phyloP scores from a whole-genome alignment of 108 stramenopile genomes.

The Nitzschia sp. region DNA sequence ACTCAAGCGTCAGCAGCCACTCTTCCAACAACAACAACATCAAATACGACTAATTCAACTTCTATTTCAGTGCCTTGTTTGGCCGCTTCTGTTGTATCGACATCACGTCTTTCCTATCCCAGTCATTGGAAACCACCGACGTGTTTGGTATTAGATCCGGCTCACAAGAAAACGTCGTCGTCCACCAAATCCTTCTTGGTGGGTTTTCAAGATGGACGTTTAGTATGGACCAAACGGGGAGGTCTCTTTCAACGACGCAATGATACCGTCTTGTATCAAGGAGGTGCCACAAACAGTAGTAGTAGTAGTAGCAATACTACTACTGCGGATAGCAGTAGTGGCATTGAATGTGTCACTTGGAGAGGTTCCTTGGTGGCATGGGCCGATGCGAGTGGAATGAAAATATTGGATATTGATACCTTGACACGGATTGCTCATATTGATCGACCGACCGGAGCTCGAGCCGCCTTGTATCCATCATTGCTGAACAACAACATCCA shows the following conservation, averaged over 20 bases:
- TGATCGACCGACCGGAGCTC: conserved; percentile 82
- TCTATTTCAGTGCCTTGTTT: conserved; percentile 10
- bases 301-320: not conserved
- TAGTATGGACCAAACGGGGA: conserved; percentile 57
- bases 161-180: conserved; percentile 48
- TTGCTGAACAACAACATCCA: conserved; percentile 12
- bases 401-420: conserved; percentile 66
- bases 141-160: conserved; percentile 71
- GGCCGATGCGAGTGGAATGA: conserved; percentile 79
- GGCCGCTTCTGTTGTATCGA: conserved; percentile 23
- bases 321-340: conserved; percentile 10
- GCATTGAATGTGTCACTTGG: conserved; percentile 78
- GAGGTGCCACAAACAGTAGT: conserved; percentile 9
- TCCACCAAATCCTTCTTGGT: conserved; percentile 48
- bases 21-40: not conserved
- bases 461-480: conserved; percentile 64
- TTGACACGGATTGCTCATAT: conserved; percentile 80
- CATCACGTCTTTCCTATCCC: conserved; percentile 43
- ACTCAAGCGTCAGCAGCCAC: not conserved
- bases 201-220: conserved; percentile 70
- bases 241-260: conserved; percentile 51
- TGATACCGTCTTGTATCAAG: conserved; percentile 57
- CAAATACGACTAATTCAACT: not conserved
- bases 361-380: conserved; percentile 72
- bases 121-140: conserved; percentile 45